These are phyloP conservation scores for Colletotrichum caudatum DNA, from an alignment of 2,329 filamentous ascomycete species.

Conservation along the genomic window DNA sequence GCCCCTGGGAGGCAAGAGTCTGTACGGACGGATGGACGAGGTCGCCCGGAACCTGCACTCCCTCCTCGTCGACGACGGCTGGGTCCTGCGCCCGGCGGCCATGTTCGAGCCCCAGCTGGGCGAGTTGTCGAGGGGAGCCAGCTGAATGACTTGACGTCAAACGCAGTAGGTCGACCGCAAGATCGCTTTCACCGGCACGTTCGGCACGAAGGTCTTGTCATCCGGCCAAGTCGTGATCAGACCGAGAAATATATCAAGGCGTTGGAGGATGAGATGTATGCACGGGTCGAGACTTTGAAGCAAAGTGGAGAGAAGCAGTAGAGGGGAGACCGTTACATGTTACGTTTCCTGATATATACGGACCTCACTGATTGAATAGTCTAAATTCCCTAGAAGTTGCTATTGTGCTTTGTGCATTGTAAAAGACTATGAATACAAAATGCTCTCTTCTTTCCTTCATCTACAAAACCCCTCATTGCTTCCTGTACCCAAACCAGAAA, in stretches of 20 bases:
- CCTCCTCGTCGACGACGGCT: constrained; percentile 58
- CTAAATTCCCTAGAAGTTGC: constrained; percentile 1
- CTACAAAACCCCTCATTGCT: constrained; percentile 5
- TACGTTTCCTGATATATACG: not conserved
- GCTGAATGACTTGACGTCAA: constrained; percentile 18
- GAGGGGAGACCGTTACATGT: not conserved
- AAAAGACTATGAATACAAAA: constrained; percentile 27
- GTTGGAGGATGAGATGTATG: constrained; percentile 56
- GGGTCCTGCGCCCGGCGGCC: constrained; percentile 55
- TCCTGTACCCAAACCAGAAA: constrained; percentile 7
- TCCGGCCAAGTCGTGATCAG: constrained; percentile 52
- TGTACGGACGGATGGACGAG: constrained; percentile 52
- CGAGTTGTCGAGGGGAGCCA: not conserved
- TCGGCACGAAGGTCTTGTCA: constrained; percentile 56
- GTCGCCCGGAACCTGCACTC: constrained; percentile 60
- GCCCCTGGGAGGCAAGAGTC: constrained; percentile 52
- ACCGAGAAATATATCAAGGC: constrained; percentile 49
- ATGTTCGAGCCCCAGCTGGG: constrained; percentile 62
- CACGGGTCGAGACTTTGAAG: constrained; percentile 39
- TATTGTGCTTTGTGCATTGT: constrained; percentile 17
- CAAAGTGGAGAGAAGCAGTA: not conserved
- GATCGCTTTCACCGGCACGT: constrained; percentile 55
- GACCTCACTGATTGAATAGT: not conserved
- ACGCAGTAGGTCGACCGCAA: constrained; percentile 49
- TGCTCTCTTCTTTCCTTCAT: constrained; percentile 7